Base-by-base conservation (phyloP, 805 yeast genomes). In the Yamadazyma kitorensis region DNA sequence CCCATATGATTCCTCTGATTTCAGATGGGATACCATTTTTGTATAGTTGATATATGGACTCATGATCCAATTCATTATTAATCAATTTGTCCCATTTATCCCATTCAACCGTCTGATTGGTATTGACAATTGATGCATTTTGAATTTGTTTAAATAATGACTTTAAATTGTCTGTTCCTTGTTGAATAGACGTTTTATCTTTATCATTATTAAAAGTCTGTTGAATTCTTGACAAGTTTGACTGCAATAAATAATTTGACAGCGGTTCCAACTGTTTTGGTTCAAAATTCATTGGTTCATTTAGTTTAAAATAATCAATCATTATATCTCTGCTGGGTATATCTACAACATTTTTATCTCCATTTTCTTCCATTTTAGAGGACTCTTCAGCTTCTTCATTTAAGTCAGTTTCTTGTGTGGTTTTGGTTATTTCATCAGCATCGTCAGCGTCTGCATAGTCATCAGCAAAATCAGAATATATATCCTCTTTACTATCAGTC, bases 1-100 rank as follows among this genome's bases (percentile, higher is more conserved):
- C 97, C 98, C 98, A 91, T 14, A 91, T 74, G 44, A 89, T 79
- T 2, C 96, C 95, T 43, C 98, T 68, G 32, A 91, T 70, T 43
- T 84, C 93, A 28, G 73, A 64, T 10, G 98, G 98, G 25, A 91
- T 80, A 31, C 98, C 98, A 7, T 64, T 62, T 14, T 81, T 71
- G 13, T 93, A 74, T 27, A 83, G 78, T 0, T 89, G 80, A 17
- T 78, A 77, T 14, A 71, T 63, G 33, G 73, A 67, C 2, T 88
- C 88, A 6, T 83, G 79, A 0, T 58, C 52, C n/a, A 79, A 69
- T 51, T 87, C 86, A 54, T 88, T 83, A 43, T 82, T 78, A 3
- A 87, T 86, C 12, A 89, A 84, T 23, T 65, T 65, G 5, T 89
- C 74, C 98, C 98, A 91, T 54, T 86, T 85, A 28, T 83, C 85